phyloP scores from a whole-genome alignment of 2,329 filamentous ascomycete species.

The Dactylellina cionopaga region DNA sequence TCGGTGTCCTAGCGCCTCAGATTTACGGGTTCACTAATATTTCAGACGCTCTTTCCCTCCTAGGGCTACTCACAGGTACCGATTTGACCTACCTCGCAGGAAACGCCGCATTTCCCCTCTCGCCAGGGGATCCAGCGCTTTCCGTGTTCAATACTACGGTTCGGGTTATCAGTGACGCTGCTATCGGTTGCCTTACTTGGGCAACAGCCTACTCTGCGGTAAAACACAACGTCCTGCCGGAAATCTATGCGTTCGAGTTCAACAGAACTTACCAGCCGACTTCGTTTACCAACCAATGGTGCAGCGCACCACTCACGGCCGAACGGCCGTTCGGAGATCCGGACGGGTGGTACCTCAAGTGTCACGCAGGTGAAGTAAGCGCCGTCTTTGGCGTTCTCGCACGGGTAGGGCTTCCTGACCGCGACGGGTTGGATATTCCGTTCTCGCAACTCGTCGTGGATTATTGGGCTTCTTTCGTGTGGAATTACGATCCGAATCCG shows the following conservation, averaged over 20 bases:
- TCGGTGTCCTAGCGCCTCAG: conserved; percentile 58
- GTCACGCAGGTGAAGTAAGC: conserved; percentile 62
- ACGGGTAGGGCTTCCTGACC: conserved; percentile 59
- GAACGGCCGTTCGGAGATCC: conserved; percentile 59
- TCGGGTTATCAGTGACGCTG: conserved; percentile 58
- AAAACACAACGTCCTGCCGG: conserved; percentile 58
- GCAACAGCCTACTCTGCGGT: conserved; percentile 60
- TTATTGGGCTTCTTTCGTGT: conserved; percentile 60
- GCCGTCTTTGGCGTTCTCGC: conserved; percentile 60
- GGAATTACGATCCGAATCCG: conserved; percentile 59
- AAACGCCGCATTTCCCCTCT: conserved; percentile 43
- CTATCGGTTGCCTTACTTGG: conserved; percentile 60
- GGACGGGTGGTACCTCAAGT: conserved; percentile 61
- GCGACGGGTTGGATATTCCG: conserved; percentile 60
- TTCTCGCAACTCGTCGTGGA: conserved; percentile 60
- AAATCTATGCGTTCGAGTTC: conserved; percentile 61
- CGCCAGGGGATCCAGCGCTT: conserved; percentile 40
- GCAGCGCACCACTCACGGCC: conserved; percentile 57
- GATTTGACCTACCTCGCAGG: conserved; percentile 43
- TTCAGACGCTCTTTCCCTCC: neutral
- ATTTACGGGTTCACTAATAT: conserved; percentile 53
- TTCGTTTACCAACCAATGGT: conserved; percentile 58
- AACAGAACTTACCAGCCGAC: conserved; percentile 61
- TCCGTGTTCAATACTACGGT: conserved; percentile 59
- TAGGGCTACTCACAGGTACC: neutral